These are phyloP conservation scores for Trichosporon sp. DNA, from an alignment of 1,284 basidiomycete species.

Conservation along the genomic window DNA sequence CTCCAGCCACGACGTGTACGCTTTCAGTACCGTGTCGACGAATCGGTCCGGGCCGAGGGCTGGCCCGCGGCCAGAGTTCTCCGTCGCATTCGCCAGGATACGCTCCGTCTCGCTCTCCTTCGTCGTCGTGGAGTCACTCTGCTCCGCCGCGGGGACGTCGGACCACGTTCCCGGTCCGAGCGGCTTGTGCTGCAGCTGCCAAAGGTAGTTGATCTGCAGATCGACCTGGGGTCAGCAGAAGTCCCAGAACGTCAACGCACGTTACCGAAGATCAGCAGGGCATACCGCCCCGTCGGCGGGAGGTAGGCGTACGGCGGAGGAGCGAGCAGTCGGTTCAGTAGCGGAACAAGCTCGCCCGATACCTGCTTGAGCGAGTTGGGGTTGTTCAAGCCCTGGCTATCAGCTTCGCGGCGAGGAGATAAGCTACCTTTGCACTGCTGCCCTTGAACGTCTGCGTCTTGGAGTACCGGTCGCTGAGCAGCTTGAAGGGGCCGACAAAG, in stretches of 20 bases:
- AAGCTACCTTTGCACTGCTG: constrained; percentile 41
- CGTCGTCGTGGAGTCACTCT: background rate
- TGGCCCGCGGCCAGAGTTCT: constrained; percentile 31
- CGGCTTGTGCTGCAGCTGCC: constrained; percentile 40
- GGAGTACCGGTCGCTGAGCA: constrained; percentile 28
- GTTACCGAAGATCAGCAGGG: constrained; percentile 41
- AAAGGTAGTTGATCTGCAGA: constrained; percentile 45
- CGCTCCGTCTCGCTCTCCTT: constrained; percentile 5
- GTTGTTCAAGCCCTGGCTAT: constrained; percentile 38
- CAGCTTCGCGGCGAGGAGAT: background rate
- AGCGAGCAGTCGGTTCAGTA: constrained; percentile 31
- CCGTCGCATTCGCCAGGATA: constrained; percentile 36
- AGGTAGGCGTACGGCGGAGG: constrained; percentile 38
- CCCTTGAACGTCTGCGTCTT: constrained; percentile 40
- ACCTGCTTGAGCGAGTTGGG: constrained; percentile 44
- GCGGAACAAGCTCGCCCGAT: constrained; percentile 33
- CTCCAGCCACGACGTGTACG: constrained; percentile 36
- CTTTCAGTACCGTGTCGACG: constrained; percentile 29
- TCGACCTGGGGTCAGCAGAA: constrained; percentile 31
- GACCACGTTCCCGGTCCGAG: constrained; percentile 26
- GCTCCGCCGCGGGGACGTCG: background rate
- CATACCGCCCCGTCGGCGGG: constrained; percentile 28
- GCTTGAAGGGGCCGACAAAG: constrained; percentile 42
- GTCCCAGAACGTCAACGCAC: constrained; percentile 17
- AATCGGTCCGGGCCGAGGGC: constrained; percentile 40